A percentile compares a stretch with the other conserved stretches of the same genome.
Evolutionary conservation across 306 rosid species (phyloP).

Genomic region (Lathyrus tuberosus): DNA sequence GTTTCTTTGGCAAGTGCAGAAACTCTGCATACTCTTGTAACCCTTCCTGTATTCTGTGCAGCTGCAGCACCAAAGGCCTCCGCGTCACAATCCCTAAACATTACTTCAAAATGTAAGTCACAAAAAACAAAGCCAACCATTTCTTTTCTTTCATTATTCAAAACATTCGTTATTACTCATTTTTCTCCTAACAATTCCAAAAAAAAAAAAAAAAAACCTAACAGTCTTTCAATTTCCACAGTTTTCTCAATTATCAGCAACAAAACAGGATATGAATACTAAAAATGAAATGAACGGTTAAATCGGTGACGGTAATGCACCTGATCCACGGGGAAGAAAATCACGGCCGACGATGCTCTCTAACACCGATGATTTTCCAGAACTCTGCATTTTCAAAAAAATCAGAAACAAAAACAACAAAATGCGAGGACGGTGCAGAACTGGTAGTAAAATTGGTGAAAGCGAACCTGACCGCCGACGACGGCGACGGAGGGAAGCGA

Average conservation of each 20-base stretch:
- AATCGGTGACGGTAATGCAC: slow-evolving; percentile 35
- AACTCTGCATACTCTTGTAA: slow-evolving; percentile 75
- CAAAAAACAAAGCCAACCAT: slow-evolving; percentile 23
- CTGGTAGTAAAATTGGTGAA: not conserved
- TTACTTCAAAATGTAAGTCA: slow-evolving; percentile 30
- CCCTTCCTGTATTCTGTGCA: slow-evolving; percentile 62
- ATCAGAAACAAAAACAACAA: not conserved
- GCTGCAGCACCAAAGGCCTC: slow-evolving; percentile 91
- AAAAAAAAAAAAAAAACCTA: too few species aligned
- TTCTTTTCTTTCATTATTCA: not conserved
- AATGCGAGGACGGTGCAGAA: not conserved
- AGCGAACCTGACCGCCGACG: slow-evolving; percentile 90
- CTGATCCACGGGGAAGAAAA: slow-evolving; percentile 91
- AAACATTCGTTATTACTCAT: slow-evolving; percentile 1
- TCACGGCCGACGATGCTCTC: slow-evolving; percentile 91
- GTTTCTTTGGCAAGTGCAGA: slow-evolving; percentile 71
- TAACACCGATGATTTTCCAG: slow-evolving; percentile 80
- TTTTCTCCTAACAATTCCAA: too few species aligned
- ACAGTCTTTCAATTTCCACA: not conserved
- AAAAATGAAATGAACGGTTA: not conserved
- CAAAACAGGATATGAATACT: slow-evolving; percentile 12
- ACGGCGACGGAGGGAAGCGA: slow-evolving; percentile 89
- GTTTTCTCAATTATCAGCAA: slow-evolving; percentile 20
- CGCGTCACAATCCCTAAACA: slow-evolving; percentile 89
- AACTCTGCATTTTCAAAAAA: slow-evolving; percentile 57